Evolutionary conservation across 371 early-diverging fungal species (phyloP), one percentile per base, ranked within the genome.

Genomic region (Saksenaea oblongispora): DNA sequence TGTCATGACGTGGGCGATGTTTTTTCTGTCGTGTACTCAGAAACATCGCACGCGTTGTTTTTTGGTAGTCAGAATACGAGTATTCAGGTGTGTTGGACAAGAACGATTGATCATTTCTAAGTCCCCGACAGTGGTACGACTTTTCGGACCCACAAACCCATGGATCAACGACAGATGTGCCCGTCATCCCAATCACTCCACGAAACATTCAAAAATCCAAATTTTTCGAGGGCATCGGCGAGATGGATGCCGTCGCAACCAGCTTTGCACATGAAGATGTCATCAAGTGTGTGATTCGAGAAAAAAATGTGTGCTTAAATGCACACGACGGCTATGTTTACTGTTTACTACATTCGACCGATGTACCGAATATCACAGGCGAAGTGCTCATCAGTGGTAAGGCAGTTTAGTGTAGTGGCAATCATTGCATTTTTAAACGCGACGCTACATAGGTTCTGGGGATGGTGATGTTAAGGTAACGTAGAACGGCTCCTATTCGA

Each of bases 61-160:
- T 84, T 93, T 62, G 93, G 93, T 0, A 91, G 91, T 61, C 91
- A 92, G 66, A 91, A 93, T 69, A 90, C 93, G 1, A 90, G 90
- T 65, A 89, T 93, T 58, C 92, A 92, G 81, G 89, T 84, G 82
- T 7, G 39, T 34, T 35, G 10, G 22, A 47, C 27, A 61, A 44
- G n/a, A 28, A 27, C 34, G 22, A 4, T 26, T 15, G 18, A 11
- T 51, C 24, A 41, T 53, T 27, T 39, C 28, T 13, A 34, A 13
- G 27, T 35, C 34, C 34, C 27, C 22, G 14, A n/a, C 53, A 86
- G 82, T 83, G 88, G 87, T 89, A 85, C 56, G 84, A 86, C 37
- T 83, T 90, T 54, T 71, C 72, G 14, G 78, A 82, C 47, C 71
- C 80, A 34, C 79, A 84, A 59, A 77, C 79, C 1, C 79, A 75